Evolutionary conservation across 2,329 filamentous ascomycete species (phyloP), one percentile per base, ranked within the genome.

Genomic region (Cladosporium phlei): DNA sequence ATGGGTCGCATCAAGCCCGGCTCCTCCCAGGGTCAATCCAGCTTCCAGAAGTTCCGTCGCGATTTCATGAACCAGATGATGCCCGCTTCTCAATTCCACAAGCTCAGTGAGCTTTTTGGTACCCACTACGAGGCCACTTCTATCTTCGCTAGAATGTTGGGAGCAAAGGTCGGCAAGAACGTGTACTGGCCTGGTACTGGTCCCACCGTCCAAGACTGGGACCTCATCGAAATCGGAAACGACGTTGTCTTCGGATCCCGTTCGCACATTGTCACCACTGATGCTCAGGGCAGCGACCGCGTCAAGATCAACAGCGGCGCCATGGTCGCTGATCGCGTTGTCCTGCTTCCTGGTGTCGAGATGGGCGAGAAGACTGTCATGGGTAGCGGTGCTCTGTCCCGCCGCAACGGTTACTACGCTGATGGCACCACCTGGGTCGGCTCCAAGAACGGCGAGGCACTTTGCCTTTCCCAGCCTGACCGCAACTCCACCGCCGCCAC

Each of bases 171-270:
- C 30, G 77, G 77, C 19, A 67, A 69, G 55, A 68, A 72, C 4
- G 71, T 79, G 0, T 79, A 79, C 58, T 79, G 77, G 77, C 77
- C 76, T 3, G 76, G 76, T 7, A 77, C 73, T 12, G 76, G 76
- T 0, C 77, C 76, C 1, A 64, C 62, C 2, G 71, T 79, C 27
- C 69, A 73, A 12, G 74, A 79, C 52, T 79, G 78, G 51, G 73
- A 78, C 50, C 63, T 79, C 1, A 55, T 80, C 9, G 70, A 79
- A 19, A 66, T 80, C 50, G 77, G 77, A 8, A 71, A 79, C 47
- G 73, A 80, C 58, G 76, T 80, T n/a, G 75, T 80, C 8, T 80
- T 80, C 51, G 77, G 77, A 0, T 79, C 76, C 10, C 69, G 76
- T 2, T 72, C 76, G 3, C 70, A 77, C 47, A 55, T 80, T 0